Base-by-base conservation (phyloP, 2,329 filamentous ascomycete genomes). In the Monosporascus sp. region DNA sequence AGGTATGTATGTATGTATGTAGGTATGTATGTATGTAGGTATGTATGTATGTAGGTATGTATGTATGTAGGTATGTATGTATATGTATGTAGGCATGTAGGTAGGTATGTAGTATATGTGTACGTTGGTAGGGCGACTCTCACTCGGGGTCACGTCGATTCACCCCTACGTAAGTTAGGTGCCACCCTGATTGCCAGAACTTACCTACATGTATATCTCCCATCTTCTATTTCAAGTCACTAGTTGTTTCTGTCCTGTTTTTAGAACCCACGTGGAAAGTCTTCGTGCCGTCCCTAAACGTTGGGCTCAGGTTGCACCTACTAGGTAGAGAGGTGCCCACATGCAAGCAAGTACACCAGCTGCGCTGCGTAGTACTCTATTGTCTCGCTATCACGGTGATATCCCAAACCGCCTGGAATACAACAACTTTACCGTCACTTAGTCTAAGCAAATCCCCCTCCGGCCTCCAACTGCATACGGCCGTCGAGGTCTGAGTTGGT, bases 211-310 rank as follows among this genome's bases (percentile, higher is more conserved):
- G 37, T 39, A 17, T 39, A 31, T 11, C 27, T 11, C 5, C 9
- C 27, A 31, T 39, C 37, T 9, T 4, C 37, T 17, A 18, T 39
- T 36, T 24, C 46, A 7, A 27, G 31, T 35, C 46, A n/a, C 27
- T n/a, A 39, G 37, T 22, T 38, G 35, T 22, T 20, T 25, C 14
- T 27, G 53, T 52, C 38, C 55, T 54, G 57, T 47, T 55, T 61
- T 60, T 59, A 63, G 60, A 62, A 59, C 58, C 61, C 62, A 63
- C 59, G 60, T 64, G 62, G 61, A 35, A 45, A 20, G 24, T n/a
- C 18, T 18, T 17, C 38, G 38, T 9, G 18, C 17, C 17, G 2
- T 17, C 15, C 24, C 9, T 5, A 31, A 31, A 31, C 9, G 4
- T 31, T 5, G 5, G 27, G 27, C 8, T 27, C 8, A 9, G 27